Evolutionary conservation across 2,329 filamentous ascomycete species (phyloP), one percentile per base, ranked within the genome.

Genomic region (Talaromyces marneffei): DNA sequence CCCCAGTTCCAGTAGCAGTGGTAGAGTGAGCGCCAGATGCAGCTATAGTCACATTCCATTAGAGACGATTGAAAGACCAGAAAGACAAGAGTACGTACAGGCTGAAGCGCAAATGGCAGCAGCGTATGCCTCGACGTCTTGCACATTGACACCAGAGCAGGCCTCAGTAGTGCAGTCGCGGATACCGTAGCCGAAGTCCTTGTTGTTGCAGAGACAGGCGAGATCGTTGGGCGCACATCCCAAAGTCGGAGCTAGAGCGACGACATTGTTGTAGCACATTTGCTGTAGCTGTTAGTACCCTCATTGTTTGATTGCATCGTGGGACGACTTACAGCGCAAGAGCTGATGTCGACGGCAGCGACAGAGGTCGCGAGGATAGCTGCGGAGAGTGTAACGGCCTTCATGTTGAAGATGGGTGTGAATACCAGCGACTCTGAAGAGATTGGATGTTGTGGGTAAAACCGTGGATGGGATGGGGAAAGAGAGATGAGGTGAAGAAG

Each of bases 241-340:
- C n/a, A 80, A 67, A 4, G 71, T 66, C 3, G 62, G 33, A 46
- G 76, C 76, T 67, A 74, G 70, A 58, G 63, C 68, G 63, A 75
- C 70, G 77, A 81, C 80, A 70, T 75, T 78, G 67, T 65, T 69
- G 67, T 80, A 69, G 65, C 79, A 81, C 67, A 69, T 76, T 70
- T 75, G 67, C 78, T 80, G 33, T 16, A 9, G 37, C 8, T 7
- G 31, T 57, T 40, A 61, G 55, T 40, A 40, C 27, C 16, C 7
- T 18, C 2, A 12, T 33, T 29, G 1, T 57, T 9, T 29, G 2
- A n/a, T 33, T 25, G 18, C 9, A 2, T 16, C 33, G 7, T 4
- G 12, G 27, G 23, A 23, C 48, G 12, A 4, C 60, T 39, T 57
- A 62, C 60, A 27, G 55, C 55, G 50, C 60, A 62, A 16, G 55